A percentile compares a stretch with the other conserved stretches of the same genome.
Evolutionary conservation across 176 grass and related monocot species (phyloP).

Genomic region (Juncus inflexus): DNA sequence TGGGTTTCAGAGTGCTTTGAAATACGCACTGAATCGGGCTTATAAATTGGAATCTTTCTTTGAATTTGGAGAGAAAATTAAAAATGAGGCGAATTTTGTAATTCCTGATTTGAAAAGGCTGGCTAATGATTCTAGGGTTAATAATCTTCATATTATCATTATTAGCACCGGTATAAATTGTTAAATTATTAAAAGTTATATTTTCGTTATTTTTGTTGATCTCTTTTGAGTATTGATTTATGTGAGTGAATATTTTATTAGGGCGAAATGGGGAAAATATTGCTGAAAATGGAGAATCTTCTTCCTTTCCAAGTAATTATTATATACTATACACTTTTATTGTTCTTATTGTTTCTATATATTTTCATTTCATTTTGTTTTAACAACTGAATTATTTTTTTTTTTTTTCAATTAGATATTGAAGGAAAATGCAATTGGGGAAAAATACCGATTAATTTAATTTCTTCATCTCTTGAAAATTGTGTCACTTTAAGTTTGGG

Average conservation of each 20-base stretch:
- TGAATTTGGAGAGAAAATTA: constrained; percentile 50
- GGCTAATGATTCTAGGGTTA: constrained; percentile 46
- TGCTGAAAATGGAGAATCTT: constrained; percentile 24
- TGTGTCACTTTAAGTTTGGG: constrained; percentile 63
- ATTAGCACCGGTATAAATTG: constrained; percentile 55
- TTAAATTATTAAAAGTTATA: constrained; percentile 19
- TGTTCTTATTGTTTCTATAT: constrained; percentile 12
- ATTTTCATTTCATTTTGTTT: no score
- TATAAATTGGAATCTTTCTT: constrained; percentile 49
- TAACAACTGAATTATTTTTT: neutral
- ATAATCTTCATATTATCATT: constrained; percentile 67
- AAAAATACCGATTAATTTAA: constrained; percentile 62
- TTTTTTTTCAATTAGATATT: constrained; percentile 42
- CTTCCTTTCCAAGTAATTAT: constrained; percentile 22
- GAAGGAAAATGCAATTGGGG: constrained; percentile 82
- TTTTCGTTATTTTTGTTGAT: constrained; percentile 22
- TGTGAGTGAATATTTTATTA: constrained; percentile 22
- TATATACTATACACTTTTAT: neutral
- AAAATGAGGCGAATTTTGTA: constrained; percentile 65
- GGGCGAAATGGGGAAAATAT: constrained; percentile 20
- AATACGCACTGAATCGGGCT: constrained; percentile 48
- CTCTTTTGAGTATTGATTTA: constrained; percentile 22
- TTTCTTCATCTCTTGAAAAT: constrained; percentile 63
- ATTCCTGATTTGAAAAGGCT: constrained; percentile 61
- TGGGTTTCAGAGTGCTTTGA: constrained; percentile 48